Evolutionary conservation across 2,329 filamentous ascomycete species (phyloP).

Genomic region (Achaetomium macrosporum): DNA sequence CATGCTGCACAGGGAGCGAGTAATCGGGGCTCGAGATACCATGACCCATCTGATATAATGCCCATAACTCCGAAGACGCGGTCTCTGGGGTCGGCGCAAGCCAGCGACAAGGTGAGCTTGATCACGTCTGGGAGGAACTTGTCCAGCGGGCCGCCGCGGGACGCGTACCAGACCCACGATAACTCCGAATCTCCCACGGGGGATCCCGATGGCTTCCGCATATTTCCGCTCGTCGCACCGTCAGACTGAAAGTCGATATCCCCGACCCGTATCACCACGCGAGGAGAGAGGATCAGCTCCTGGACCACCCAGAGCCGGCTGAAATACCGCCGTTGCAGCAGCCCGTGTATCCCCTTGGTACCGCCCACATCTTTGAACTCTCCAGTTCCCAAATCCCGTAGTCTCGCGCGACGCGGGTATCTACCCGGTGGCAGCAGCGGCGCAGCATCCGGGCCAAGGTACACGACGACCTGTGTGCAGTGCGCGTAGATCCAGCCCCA

Average conservation of each 20-base stretch:
- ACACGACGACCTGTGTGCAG: slow-evolving; percentile 2
- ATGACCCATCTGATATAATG: not conserved
- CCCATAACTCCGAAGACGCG: not conserved
- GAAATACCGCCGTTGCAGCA: not conserved
- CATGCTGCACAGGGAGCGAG: not conserved
- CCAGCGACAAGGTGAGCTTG: not conserved
- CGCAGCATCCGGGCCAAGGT: slow-evolving; percentile 6
- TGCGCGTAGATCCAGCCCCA: not conserved
- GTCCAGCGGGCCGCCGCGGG: not conserved
- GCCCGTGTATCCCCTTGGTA: too few species aligned
- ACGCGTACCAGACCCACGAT: not conserved
- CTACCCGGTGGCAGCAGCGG: not conserved
- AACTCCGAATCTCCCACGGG: too few species aligned
- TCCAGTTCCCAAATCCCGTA: not conserved
- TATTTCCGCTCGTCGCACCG: not conserved
- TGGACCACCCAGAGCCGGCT: slow-evolving; percentile 3
- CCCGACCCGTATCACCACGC: not conserved
- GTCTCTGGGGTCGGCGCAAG: slow-evolving; percentile 1
- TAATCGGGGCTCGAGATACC: not conserved
- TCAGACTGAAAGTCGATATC: slow-evolving; percentile 5
- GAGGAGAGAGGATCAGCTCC: slow-evolving; percentile 1
- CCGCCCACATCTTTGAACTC: not conserved
- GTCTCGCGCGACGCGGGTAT: not conserved
- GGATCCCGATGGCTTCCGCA: not conserved
- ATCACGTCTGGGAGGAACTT: not conserved